Conservation (phyloP, 2,329 filamentous ascomycete species). For the Trichoderma koningii region DNA sequence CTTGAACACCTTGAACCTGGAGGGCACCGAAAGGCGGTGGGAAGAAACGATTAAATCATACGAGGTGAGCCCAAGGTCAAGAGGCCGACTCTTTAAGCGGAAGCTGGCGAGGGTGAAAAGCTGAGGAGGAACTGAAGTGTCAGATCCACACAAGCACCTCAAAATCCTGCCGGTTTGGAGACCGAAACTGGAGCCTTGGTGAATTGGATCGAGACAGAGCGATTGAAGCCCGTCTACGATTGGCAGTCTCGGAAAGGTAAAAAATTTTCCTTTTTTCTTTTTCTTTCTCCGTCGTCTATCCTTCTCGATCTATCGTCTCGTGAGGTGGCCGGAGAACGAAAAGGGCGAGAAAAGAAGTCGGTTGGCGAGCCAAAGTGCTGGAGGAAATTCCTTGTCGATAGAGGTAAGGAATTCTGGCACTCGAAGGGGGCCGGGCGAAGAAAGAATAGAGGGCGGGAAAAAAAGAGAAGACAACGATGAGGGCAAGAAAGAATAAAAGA, state of each 20-base stretch:
- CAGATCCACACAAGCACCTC: constrained; percentile 14
- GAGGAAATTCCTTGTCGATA: constrained; percentile 46
- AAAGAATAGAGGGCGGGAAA: constrained; percentile 25
- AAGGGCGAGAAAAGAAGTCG: constrained; percentile 28
- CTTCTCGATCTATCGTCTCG: constrained; percentile 33
- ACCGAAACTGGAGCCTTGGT: constrained; percentile 8
- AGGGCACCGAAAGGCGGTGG: constrained; percentile 23
- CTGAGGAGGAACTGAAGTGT: constrained; percentile 23
- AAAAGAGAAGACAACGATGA: constrained; percentile 26
- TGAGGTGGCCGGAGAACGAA: constrained; percentile 33
- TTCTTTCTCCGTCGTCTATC: not conserved
- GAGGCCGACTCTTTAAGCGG: constrained; percentile 17
- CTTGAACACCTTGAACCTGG: constrained; percentile 16
- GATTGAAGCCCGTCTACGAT: constrained; percentile 19
- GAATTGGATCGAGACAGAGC: constrained; percentile 22
- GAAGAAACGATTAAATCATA: constrained; percentile 26
- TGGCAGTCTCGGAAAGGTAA: constrained; percentile 41
- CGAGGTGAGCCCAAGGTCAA: constrained; percentile 24
- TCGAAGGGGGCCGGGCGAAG: constrained; percentile 26
- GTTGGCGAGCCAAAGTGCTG: constrained; percentile 35
- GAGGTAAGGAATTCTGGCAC: constrained; percentile 46
- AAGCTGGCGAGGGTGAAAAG: constrained; percentile 12
- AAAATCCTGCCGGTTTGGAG: constrained; percentile 11
- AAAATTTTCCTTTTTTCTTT: not conserved
- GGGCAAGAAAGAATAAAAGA: constrained; percentile 14